Conservation (phyloP, 1,284 basidiomycete genomes). For the Naganishia liquefaciens region DNA sequence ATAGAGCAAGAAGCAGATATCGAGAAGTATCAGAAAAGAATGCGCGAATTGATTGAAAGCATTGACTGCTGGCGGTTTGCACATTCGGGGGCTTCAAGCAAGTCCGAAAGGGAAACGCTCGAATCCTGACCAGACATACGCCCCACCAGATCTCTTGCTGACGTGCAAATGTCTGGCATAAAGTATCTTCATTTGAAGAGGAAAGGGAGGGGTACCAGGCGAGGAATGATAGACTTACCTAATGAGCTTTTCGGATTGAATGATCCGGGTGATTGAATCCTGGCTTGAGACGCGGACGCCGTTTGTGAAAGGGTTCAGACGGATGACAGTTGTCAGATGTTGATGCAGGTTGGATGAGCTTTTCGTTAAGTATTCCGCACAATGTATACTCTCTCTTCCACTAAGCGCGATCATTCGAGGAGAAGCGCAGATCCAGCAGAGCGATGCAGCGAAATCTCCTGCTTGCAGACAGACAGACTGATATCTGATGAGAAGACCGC, state of each 20-base stretch:
- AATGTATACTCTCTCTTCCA: not conserved
- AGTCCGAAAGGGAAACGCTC: slow-evolving; percentile 12
- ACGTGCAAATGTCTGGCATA: slow-evolving; percentile 31
- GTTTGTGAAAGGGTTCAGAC: not conserved
- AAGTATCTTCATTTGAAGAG: slow-evolving; percentile 23
- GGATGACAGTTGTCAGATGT: not conserved
- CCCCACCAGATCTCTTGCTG: slow-evolving; percentile 28
- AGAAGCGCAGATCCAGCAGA: not conserved
- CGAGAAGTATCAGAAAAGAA: slow-evolving; percentile 18
- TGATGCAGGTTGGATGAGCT: not conserved
- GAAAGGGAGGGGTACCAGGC: not conserved
- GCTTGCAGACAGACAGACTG: not conserved
- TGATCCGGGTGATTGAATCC: not conserved
- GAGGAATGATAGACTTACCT: slow-evolving; percentile 12
- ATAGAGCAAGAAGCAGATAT: not conserved
- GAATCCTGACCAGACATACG: not conserved
- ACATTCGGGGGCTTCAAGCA: not conserved
- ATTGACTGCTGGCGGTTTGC: slow-evolving; percentile 25
- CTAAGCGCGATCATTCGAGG: slow-evolving; percentile 7
- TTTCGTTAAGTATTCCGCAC: not conserved
- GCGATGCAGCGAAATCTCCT: not conserved
- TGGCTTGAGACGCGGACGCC: not conserved
- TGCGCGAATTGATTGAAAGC: slow-evolving; percentile 30
- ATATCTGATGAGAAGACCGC: not conserved
- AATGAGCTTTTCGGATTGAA: not conserved